Base-by-base conservation (phyloP, 2,329 filamentous ascomycete species). In the Phialophora tarda region DNA sequence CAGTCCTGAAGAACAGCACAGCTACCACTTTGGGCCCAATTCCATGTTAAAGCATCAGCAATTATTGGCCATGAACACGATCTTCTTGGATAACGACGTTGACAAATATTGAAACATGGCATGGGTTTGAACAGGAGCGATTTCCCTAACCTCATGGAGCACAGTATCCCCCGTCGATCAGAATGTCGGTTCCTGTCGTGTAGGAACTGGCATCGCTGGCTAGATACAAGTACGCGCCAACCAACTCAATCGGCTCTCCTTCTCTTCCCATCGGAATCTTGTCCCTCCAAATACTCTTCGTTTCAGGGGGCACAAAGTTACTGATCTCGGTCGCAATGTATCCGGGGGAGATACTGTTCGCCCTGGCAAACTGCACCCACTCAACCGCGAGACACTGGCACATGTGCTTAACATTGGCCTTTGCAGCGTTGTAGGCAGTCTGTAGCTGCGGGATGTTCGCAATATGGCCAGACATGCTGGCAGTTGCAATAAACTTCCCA, bases 171-270 rank as follows among this genome's bases (percentile, higher is more conserved):
- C 91, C 91, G 76, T 95, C 91, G 56, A 93, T 85, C 69, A 91
- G 80, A 66, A 95, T 82, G 76, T 93, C 89, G 10, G 85, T 82
- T 0, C 88, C 92, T 8, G 91, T 96, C 21, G 89, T 92, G 79
- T 92, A 96, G 62, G 88, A 91, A n/a, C 89, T 86, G 3, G 91
- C 91, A 78, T 96, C 91, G 14, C 89, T 91, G 21, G 91, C 90
- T 64, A 96, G 82, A 78, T 93, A 95, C 56, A 96, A 79, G 77
- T 91, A 96, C 21, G 89, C 89, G 23, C 91, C 92, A 81, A 94
- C 93, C 72, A 96, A 83, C 81, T 96, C 92, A 67, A 87, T 85
- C 2, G 86, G 82, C 70, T 88, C 83, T 10, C 89, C 92, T 75
- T 93, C 89, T 71, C 92, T 76, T 80, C 87, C 90, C 88, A 95